Percentiles rank a stretch among this genome's conserved stretches.
These are phyloP conservation scores for Cadophora gregata DNA, from an alignment of 2,329 filamentous ascomycete species.

Conservation along the genomic window DNA sequence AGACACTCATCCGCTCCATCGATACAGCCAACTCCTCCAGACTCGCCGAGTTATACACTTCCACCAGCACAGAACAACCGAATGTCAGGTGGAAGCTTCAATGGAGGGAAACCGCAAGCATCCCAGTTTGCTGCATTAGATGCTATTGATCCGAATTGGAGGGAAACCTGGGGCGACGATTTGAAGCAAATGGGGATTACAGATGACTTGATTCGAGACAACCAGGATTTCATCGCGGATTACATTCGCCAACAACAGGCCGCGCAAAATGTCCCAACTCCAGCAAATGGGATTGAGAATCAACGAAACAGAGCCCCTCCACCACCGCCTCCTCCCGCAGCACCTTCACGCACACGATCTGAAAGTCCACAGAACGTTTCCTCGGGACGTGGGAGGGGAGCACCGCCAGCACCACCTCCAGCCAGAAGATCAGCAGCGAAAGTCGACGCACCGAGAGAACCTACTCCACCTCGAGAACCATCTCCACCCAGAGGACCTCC, in stretches of 20 bases:
- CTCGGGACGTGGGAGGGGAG: conserved; percentile 46
- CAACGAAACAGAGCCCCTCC: conserved; percentile 62
- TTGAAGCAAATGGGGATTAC: conserved; percentile 66
- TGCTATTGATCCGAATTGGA: conserved; percentile 68
- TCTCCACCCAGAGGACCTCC: conserved; percentile 67
- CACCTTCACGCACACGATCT: conserved; percentile 45
- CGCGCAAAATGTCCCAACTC: conserved; percentile 48
- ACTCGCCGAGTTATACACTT: conserved; percentile 56
- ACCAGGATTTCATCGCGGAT: conserved; percentile 71
- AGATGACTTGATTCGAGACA: conserved; percentile 70
- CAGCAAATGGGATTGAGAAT: conserved; percentile 49
- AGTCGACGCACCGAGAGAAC: conserved; percentile 52
- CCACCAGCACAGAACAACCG: conserved; percentile 45
- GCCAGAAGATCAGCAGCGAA: conserved; percentile 65
- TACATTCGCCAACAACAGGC: conserved; percentile 65
- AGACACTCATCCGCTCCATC: conserved; percentile 61
- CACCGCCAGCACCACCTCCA: conserved; percentile 60
- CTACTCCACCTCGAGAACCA: conserved; percentile 72
- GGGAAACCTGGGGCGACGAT: conserved; percentile 69
- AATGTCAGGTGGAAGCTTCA: conserved; percentile 53
- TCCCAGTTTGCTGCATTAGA: conserved; percentile 69
- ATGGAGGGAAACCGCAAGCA: conserved; percentile 48
- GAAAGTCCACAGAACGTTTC: conserved; percentile 41
- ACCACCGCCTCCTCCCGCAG: conserved; percentile 63
- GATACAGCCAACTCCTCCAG: conserved; percentile 55